These are phyloP conservation scores for Pythium dissotocum DNA, from an alignment of 352 stramenopile genomes.

Conservation along the genomic window DNA sequence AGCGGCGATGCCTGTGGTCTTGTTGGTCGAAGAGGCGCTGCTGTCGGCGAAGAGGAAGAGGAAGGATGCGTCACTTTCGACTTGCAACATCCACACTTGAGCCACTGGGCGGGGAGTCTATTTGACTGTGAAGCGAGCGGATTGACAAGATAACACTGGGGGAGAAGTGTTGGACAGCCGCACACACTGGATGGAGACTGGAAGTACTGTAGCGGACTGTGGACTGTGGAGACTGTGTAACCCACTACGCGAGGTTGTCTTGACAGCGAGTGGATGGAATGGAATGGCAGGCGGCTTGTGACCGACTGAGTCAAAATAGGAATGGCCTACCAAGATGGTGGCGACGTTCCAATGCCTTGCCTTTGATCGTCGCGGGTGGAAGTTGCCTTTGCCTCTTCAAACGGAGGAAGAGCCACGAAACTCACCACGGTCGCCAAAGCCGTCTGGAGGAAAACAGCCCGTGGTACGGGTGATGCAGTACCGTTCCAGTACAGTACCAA, in stretches of 20 bases:
- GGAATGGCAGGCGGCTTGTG: constrained; percentile 8
- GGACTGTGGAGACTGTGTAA: neutral
- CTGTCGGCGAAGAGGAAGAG: constrained; percentile 24
- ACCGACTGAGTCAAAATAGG: constrained; percentile 27
- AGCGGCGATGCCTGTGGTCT: neutral
- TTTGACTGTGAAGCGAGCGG: neutral
- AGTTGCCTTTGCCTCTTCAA: constrained; percentile 15
- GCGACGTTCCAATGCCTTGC: neutral
- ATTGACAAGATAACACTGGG: constrained; percentile 3
- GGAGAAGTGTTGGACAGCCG: constrained; percentile 3
- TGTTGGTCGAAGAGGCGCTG: constrained; percentile 18
- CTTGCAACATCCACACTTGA: constrained; percentile 31
- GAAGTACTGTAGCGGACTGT: neutral
- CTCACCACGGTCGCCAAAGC: neutral
- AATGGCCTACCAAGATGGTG: constrained; percentile 15
- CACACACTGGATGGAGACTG: neutral
- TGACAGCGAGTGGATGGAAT: constrained; percentile 5
- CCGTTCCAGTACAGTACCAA: neutral
- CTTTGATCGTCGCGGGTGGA: constrained; percentile 8
- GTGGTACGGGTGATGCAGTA: neutral
- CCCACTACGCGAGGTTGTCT: neutral
- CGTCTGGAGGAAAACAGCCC: neutral
- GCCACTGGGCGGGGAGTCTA: neutral
- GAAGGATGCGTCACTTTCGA: constrained; percentile 27
- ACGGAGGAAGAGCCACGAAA: neutral